Base-by-base conservation (phyloP, 148 eudicot genomes). In the Cornus controversa region DNA sequence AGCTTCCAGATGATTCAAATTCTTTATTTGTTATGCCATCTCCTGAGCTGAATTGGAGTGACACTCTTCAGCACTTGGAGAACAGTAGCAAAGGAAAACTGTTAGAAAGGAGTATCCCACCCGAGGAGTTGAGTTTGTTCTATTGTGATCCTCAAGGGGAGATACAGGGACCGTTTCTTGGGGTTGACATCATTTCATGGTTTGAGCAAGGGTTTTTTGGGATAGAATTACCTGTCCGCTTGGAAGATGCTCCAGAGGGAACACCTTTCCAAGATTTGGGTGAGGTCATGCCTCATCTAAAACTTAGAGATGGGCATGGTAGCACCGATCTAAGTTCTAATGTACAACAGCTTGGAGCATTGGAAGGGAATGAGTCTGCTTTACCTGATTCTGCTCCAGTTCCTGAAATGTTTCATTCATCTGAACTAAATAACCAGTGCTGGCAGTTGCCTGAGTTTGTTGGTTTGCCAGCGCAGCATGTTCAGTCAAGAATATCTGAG, bases 101-200 rank as follows among this genome's bases (percentile, higher is more conserved):
- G 67, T 25, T 77, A 13, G 92, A 80, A 75, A 86, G 84, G 81
- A 82, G 79, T 77, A 80, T 60, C 20, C 64, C 64, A 1, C 24
- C 64, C 11, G 64, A 78, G 53, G 99, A 96, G 76, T 78, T 96
- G 75, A 90, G 91, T 76, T 80, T 96, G 78, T 90, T 64, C 77
- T 96, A 96, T 71, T 81, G 81, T 69, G 99, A 96, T 85, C 99
- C 99, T 75, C 99, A 96, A 86, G 98, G 98, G 67, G 93, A 91
- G 75, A 85, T 91, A n/a, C 99, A 96, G 82, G 99, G 99, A 53
- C 99, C 99, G 42, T 95, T 96, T 88, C 98, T 93, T 66, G 99
- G 99, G 23, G 93, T 80, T 71, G 99, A 96, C 84, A 88, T 96
- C 75, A 92, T 96, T 69, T 91, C 96, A 45, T 96, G 99, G 99